These are phyloP conservation scores for Mycena venus DNA, from an alignment of 768 basidiomycete species.

Conservation along the genomic window DNA sequence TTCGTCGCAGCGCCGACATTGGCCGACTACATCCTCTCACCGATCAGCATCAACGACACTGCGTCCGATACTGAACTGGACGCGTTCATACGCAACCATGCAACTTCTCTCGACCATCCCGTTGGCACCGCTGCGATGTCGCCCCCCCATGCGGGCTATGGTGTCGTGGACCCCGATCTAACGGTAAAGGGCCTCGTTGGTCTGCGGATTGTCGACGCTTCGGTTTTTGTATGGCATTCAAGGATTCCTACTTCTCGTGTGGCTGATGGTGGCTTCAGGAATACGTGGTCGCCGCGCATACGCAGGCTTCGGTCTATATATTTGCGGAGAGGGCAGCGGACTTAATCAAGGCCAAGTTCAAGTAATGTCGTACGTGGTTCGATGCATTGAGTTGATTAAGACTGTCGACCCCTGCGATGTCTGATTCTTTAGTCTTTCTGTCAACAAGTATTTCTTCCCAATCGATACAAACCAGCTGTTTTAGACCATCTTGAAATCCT, in stretches of 20 bases:
- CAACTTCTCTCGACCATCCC: constrained; percentile 34
- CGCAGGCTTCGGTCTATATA: constrained; percentile 25
- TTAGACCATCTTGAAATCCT: too few relatives aligned
- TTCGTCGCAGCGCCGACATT: constrained; percentile 31
- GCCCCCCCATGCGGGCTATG: constrained; percentile 26
- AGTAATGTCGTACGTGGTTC: too few relatives aligned
- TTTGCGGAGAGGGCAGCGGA: constrained; percentile 26
- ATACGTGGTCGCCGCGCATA: constrained; percentile 19
- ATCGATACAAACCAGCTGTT: too few relatives aligned
- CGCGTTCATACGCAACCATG: constrained; percentile 20
- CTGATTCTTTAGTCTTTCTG: too few relatives aligned
- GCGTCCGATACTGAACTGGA: constrained; percentile 36
- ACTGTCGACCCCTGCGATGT: too few relatives aligned
- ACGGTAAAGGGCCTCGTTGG: constrained; percentile 41
- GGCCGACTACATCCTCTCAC: constrained; percentile 31
- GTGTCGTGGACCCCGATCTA: constrained; percentile 44
- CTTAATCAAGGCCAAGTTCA: constrained; percentile 16
- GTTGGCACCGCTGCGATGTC: constrained; percentile 41
- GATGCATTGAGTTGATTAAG: too few relatives aligned
- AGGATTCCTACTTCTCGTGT: not conserved
- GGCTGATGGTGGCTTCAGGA: constrained; percentile 15
- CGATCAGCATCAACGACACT: not conserved
- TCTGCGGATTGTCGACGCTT: constrained; percentile 45
- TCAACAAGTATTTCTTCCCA: too few relatives aligned
- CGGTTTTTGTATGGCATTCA: constrained; percentile 31